Base-by-base conservation (phyloP, 1,284 basidiomycete genomes). In the Ustanciosporium gigantosporum region DNA sequence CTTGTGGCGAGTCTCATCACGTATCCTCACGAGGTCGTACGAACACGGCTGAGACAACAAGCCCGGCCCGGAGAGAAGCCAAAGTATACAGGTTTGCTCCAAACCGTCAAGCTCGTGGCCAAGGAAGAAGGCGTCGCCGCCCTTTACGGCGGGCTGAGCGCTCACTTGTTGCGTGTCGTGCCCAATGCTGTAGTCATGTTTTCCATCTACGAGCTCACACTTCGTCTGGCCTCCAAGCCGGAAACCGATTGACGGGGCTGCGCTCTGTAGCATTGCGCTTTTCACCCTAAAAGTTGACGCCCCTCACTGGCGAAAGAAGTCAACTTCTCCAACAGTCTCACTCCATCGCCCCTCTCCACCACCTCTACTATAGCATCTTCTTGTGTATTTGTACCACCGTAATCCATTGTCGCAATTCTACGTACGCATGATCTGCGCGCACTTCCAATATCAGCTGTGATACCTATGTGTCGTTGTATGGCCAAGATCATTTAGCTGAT, bases 141-240 rank as follows among this genome's bases (percentile, higher is more conserved):
- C 4, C 78, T 98, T 31, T 98, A 99, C 73, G 89, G 91, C 25
- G 95, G 95, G 4, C 83, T 99, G 43, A 89, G 87, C 43, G 92
- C 94, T 0, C 95, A 98, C 79, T 82, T 99, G 49, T 87, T 98
- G 83, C 86, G 94, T 37, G 94, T 98, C 43, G 90, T 97, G 1
- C 94, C 94, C 15, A 98, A 98, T 68, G 94, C 94, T 0, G 89
- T 88, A 1, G 91, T 95, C 65, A 98, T 97, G 91, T 98, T 88
- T 80, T 86, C 58, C n/a, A 76, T 80, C 27, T 81, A 81, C 60
- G 80, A 78, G 40, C 40, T 77, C 7, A 65, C 75, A 7, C 52
- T 78, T 21, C 46, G 62, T n/a, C 51, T 79, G 4, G 70, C 53
- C 5, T 46, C 56, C 1, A 58, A 39, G 35, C 25, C 46, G 13